Base-by-base conservation (phyloP, 208 protist genomes). In the Trypanosoma boissoni region DNA sequence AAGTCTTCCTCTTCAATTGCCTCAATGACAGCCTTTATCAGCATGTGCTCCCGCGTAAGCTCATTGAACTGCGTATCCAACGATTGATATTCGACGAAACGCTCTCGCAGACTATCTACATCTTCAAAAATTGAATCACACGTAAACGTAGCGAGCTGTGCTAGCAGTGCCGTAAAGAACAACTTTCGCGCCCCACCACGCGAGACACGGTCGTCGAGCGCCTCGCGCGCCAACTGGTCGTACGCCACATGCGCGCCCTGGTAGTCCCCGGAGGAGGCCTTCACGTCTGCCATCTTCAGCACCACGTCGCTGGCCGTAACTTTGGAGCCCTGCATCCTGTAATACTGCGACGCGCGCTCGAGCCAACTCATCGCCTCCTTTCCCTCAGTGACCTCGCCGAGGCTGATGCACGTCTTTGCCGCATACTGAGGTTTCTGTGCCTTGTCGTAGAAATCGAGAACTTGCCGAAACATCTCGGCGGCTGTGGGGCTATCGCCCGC, bases 61-160 rank as follows among this genome's bases (percentile, higher is more conserved):
- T 70, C 59, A 64, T 84, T 92, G 69, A 95, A 92, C 76, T 92
- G 88, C 28, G 80, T 84, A 61, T 95, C 88, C 24, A 95, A 66
- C 41, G 86, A 77, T 58, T 95, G 85, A 46, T 87, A 92, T 48
- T 86, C 77, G 14, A 80, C 68, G 57, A 95, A 95, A 50, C 74
- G 83, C 73, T 91, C 83, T 55, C 87, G 54, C 49, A 95, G 66
- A 32, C 58, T 72, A 10, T 68, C 78, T 0, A 84, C 72, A 21
- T 80, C 80, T 59, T 91, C 85, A 64, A 78, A 70, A 55, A 92
- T 46, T 7, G 60, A 74, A 32, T 66, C 64, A 29, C 65, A 58
- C 20, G 65, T 90, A 69, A 92, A 81, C n/a, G 39, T 63, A 18
- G 88, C 85, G 21, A 95, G 68, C 23, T 87, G 76, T 46, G 79